These are phyloP conservation scores for Syzygium aqueum DNA, from an alignment of 345 rosid genomes.

Conservation along the genomic window DNA sequence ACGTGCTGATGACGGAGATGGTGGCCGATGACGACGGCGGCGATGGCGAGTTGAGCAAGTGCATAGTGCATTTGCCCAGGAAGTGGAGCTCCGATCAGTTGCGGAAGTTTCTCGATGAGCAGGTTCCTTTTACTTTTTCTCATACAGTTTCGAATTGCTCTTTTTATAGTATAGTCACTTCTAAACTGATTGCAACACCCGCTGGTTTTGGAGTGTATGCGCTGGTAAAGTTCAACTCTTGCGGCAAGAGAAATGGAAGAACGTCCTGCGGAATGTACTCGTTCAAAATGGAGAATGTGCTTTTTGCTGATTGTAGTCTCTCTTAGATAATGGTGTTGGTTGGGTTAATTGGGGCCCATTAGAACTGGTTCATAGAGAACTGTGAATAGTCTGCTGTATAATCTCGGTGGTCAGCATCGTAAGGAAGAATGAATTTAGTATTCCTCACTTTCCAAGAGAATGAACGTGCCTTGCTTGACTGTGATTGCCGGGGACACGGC, in stretches of 20 bases:
- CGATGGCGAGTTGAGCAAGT: constrained; percentile 52
- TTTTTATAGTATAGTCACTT: neutral
- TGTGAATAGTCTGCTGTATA: neutral
- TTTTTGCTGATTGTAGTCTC: neutral
- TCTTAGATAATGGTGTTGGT: neutral
- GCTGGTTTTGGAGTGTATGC: neutral
- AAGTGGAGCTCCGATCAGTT: constrained; percentile 60
- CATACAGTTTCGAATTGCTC: neutral
- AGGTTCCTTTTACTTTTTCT: constrained; percentile 20
- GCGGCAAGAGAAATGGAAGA: neutral
- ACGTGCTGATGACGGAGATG: constrained; percentile 16
- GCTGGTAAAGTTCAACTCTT: neutral
- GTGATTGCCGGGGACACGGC: neutral
- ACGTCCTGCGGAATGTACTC: neutral
- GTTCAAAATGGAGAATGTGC: neutral
- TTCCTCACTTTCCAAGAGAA: neutral
- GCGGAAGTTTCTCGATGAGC: constrained; percentile 51
- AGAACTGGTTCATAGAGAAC: neutral
- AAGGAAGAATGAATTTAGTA: neutral
- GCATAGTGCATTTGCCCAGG: constrained; percentile 66
- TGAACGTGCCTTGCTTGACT: neutral
- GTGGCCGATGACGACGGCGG: constrained; percentile 6
- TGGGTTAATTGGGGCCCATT: neutral
- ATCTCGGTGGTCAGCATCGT: neutral
- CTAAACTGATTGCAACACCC: neutral